Conservation (phyloP, 2,329 filamentous ascomycete species). For the Xenosphaeropsis pyriputrescens region DNA sequence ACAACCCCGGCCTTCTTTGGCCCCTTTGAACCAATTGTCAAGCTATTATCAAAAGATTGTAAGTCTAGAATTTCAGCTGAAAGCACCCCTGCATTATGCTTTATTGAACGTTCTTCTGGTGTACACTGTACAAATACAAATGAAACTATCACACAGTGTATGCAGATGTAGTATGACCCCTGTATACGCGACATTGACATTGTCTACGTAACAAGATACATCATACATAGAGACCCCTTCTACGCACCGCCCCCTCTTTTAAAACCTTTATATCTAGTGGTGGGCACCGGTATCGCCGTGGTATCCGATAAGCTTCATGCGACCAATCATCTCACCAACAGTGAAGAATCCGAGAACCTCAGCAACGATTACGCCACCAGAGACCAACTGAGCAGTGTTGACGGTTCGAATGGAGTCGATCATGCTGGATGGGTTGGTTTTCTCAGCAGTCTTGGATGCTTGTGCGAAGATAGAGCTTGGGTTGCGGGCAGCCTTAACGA, state of each 20-base stretch:
- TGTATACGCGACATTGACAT: no score
- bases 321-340: constrained; percentile 89
- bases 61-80: no score
- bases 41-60: no score
- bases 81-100: no score
- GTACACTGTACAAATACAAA: no score
- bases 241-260: background rate
- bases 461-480: constrained; percentile 41
- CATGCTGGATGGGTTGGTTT: constrained; percentile 40
- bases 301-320: constrained; percentile 93
- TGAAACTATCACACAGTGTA: no score
- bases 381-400: constrained; percentile 53
- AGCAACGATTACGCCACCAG: constrained; percentile 64
- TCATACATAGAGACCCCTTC: no score
- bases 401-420: constrained; percentile 52
- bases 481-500: constrained; percentile 57
- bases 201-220: no score
- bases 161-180: no score
- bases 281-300: constrained; percentile 47
- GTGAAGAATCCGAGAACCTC: constrained; percentile 96
- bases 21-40: no score
- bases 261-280: constrained; percentile 26
- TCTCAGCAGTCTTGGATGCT: constrained; percentile 25
- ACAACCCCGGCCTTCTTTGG: no score
- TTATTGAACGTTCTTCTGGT: no score